Percentiles rank a stretch among this genome's conserved stretches.
phyloP scores from a whole-genome alignment of 805 yeast species.

The Kurtzmaniella cleridarum region DNA sequence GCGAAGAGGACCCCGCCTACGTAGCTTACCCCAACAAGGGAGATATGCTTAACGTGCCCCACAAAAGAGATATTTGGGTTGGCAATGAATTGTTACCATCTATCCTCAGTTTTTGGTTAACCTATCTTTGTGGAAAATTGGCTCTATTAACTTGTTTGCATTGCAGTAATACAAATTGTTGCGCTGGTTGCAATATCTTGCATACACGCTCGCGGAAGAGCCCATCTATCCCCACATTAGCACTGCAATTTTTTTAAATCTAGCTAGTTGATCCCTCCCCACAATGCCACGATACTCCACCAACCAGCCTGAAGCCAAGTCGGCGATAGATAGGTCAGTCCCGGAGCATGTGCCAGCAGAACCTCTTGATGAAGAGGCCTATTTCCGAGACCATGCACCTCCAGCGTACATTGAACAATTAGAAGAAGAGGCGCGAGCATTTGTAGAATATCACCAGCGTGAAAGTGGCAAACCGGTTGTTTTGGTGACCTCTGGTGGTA shows the following conservation, averaged over 20 bases:
- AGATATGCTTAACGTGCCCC: too few relatives aligned
- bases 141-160: not conserved
- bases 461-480: constrained; percentile 52
- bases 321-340: constrained; percentile 75
- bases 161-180: not conserved
- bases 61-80: too few relatives aligned
- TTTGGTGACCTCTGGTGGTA: constrained; percentile 92
- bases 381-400: constrained; percentile 65
- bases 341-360: constrained; percentile 78
- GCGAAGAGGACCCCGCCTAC: too few relatives aligned
- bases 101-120: not conserved
- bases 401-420: constrained; percentile 71
- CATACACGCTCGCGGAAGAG: too few relatives aligned
- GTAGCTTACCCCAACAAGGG: too few relatives aligned
- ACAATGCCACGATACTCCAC: constrained; percentile 33
- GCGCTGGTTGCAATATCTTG: not conserved
- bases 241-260: too few relatives aligned
- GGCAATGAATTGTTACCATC: too few relatives aligned
- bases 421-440: constrained; percentile 49
- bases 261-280: too few relatives aligned
- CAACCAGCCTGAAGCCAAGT: constrained; percentile 58
- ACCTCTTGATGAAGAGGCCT: constrained; percentile 65
- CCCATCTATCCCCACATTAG: too few relatives aligned
- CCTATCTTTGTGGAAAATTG: not conserved
- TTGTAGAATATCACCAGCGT: constrained; percentile 50